Evolutionary conservation across 495 filamentous ascomycete genomes (phyloP).

Genomic region (Terfezia claveryi): DNA sequence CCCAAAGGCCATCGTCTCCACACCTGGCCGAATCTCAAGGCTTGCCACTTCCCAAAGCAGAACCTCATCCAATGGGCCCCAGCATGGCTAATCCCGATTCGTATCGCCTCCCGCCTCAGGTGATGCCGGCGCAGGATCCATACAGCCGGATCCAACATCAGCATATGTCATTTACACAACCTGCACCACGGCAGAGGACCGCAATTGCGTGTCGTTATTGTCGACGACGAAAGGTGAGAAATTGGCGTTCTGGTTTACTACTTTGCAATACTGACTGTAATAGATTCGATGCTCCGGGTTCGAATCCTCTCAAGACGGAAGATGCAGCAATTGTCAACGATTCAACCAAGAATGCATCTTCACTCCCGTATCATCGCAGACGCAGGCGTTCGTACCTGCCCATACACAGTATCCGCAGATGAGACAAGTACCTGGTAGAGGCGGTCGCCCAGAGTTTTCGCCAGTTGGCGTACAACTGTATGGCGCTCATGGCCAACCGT

Average conservation of each 20-base stretch:
- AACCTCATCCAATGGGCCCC: too few species aligned
- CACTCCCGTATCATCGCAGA: slow-evolving; percentile 61
- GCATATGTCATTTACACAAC: slow-evolving; percentile 20
- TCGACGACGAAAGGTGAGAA: slow-evolving; percentile 54
- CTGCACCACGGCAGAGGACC: slow-evolving; percentile 55
- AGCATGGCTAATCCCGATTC: not conserved
- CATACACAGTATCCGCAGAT: slow-evolving; percentile 47
- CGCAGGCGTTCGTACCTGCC: slow-evolving; percentile 65
- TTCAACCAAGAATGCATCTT: slow-evolving; percentile 77
- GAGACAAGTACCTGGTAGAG: slow-evolving; percentile 26
- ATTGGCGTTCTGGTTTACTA: not conserved
- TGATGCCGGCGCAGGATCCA: not conserved
- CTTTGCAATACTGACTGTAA: not conserved
- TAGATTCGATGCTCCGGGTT: slow-evolving; percentile 76
- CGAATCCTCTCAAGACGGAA: slow-evolving; percentile 51
- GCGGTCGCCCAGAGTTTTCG: slow-evolving; percentile 9
- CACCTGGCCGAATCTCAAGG: too few species aligned
- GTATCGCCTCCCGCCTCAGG: not conserved
- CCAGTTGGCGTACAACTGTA: slow-evolving; percentile 27
- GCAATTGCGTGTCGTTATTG: slow-evolving; percentile 76
- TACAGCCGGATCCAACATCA: not conserved
- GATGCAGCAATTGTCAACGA: slow-evolving; percentile 57
- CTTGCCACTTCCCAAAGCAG: too few species aligned
- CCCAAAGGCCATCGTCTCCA: too few species aligned
- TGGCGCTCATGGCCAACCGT: slow-evolving; percentile 56